Evolutionary conservation across 2,329 filamentous ascomycete genomes (phyloP), one percentile per base, ranked within the genome.

Genomic region (Fusarium austroafricanum): DNA sequence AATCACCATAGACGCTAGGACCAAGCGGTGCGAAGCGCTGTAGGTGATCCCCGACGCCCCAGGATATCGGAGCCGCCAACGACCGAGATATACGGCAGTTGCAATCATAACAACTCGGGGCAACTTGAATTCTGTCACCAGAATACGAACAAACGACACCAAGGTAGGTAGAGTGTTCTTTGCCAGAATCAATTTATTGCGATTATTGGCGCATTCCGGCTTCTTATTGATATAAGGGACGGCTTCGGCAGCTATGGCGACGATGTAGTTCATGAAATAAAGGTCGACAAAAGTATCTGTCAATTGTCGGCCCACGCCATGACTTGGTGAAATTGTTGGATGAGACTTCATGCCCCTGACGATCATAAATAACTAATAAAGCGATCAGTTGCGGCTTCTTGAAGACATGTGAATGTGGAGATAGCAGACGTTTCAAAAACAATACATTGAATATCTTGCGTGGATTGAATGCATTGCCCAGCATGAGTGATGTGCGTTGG

Each of bases 181-280:
- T 10, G 9, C 3, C 17, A 15, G 8, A 23, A 21, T 11, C 12
- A 5, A 10, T 18, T 7, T 18, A 6, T 14, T 14, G n/a, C 14
- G 14, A 3, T 11, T 18, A 26, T 18, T 6, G 6, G 52, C 10
- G 9, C 9, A 29, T 3, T 23, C 3, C 14, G 18, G 18, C 4
- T 7, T 31, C 7, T 12, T 21, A 3, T 51, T 18, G 0, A 17
- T 10, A n/a, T 51, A 23, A 5, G 43, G 52, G 11, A 50, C 43
- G 17, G 23, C 52, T 8, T 14, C 18, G 29, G 43, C 18, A 12
- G 43, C 52, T 3, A 55, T 31, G 12, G 43, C 6, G 18, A 20
- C 20, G n/a, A 50, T 55, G 4, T 55, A 50, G 18, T 55, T 55
- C 43, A 55, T 55, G 43, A 55, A 55, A 11, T 55, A 55, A 11